Conservation (phyloP, 2,329 filamentous ascomycete genomes). For the Cytospora piceicola region DNA sequence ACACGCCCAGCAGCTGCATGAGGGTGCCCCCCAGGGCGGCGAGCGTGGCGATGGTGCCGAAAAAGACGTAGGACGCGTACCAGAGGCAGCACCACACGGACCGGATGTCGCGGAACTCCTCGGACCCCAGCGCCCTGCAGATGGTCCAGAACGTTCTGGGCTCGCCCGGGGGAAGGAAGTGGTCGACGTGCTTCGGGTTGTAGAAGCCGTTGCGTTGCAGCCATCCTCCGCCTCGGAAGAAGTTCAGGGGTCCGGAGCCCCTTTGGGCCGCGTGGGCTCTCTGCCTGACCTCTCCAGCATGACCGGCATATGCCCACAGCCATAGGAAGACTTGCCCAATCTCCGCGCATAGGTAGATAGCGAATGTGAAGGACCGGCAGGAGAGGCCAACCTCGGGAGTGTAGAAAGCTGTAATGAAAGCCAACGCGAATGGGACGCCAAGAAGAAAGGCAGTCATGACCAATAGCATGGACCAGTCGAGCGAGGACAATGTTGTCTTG, state of each 20-base stretch:
- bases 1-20: constrained; percentile 37
- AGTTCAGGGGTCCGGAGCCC: neutral
- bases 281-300: neutral
- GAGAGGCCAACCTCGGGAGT: constrained; percentile 35
- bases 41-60: constrained; percentile 49
- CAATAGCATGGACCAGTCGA: constrained; percentile 33
- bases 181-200: constrained; percentile 30
- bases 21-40: constrained; percentile 34
- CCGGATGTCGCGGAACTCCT: constrained; percentile 8
- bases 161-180: constrained; percentile 23
- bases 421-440: constrained; percentile 33
- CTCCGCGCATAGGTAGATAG: constrained; percentile 30
- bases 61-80: constrained; percentile 31
- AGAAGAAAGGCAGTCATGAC: constrained; percentile 31
- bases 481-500: constrained; percentile 26
- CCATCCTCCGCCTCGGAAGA: constrained; percentile 33
- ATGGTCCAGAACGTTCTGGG: neutral
- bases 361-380: constrained; percentile 35
- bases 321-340: constrained; percentile 33
- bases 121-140: neutral
- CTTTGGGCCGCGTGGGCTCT: neutral
- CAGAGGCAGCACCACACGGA: constrained; percentile 30
- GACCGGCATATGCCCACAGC: constrained; percentile 36
- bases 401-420: constrained; percentile 34
- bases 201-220: constrained; percentile 33